Base-by-base conservation (phyloP, 2,329 filamentous ascomycete genomes). In the Pyricularia sp. region DNA sequence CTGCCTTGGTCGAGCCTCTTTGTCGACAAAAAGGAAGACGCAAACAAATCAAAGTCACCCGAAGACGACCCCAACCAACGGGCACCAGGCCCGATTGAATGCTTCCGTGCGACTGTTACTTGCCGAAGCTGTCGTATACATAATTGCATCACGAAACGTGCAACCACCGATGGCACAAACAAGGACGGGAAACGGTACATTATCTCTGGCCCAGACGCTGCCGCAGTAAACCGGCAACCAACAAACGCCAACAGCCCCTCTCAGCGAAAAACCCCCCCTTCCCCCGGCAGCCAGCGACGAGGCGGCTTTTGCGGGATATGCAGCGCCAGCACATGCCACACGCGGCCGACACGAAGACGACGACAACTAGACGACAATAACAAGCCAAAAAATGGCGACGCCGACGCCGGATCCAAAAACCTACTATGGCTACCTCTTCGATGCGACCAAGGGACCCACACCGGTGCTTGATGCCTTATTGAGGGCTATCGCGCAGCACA, bases 381-480 rank as follows among this genome's bases (percentile, higher is more conserved):
- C 14, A 12, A 50, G 42, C 20, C 42, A 67, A n/a, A 59, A 75
- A 59, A 75, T 76, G 75, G 72, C 76, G 69, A 73, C 75, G 36
- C 42, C 74, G 67, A 55, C 73, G 31, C 69, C 71, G 64, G 74
- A 75, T 64, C 59, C 73, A 50, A 79, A 77, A 66, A 70, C 74
- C 66, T 85, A 81, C 72, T 92, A 92, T 79, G 86, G 86, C 66
- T 89, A 90, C 76, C 83, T 94, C 74, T 92, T 91, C 74, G 85
- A 88, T 72, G 78, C 81, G 50, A 83, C 91, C 77, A 92, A 92
- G 78, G 86, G 85, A 65, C 87, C 91, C 5, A 89, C 90, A 4
- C 85, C 85, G 68, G 77, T 89, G 64, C 83, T 94, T 31, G 85
- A 91, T 77, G 87, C 88, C 68, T 81, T 94, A 36, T 83, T 93